Conservation (phyloP, 208 protist species). For the Trypanosoma theileri region DNA sequence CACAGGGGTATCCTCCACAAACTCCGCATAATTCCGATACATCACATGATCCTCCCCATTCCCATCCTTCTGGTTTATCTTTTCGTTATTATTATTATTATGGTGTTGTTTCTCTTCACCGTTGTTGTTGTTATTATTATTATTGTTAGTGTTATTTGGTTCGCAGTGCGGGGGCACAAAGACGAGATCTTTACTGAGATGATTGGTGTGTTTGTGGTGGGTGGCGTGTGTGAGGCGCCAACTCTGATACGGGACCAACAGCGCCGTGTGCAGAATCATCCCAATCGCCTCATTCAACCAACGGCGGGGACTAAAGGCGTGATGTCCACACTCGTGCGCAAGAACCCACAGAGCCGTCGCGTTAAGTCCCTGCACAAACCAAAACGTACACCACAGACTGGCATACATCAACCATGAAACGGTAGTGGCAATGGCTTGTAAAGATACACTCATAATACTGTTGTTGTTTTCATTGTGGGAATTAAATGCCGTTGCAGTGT, state of each 20-base stretch:
- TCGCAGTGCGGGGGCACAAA: constrained; percentile 50
- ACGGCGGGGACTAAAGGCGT: constrained; percentile 81
- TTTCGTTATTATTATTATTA: constrained; percentile 61
- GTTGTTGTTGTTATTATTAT: too few relatives aligned
- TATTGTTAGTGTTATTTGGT: too few relatives aligned
- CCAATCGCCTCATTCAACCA: constrained; percentile 89
- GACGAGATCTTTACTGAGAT: constrained; percentile 90
- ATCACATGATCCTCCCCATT: too few relatives aligned
- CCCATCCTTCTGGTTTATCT: neutral
- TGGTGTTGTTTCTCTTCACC: constrained; percentile 35
- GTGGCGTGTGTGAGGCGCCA: constrained; percentile 92
- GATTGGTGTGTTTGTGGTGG: constrained; percentile 95
- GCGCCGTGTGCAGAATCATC: constrained; percentile 79
- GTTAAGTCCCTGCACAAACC: constrained; percentile 86
- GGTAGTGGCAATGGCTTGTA: neutral
- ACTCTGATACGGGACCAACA: constrained; percentile 92
- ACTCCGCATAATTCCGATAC: too few relatives aligned
- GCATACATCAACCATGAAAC: constrained; percentile 36
- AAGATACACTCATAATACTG: neutral
- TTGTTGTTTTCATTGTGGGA: neutral
- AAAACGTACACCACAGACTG: constrained; percentile 65
- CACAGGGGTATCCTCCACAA: constrained; percentile 60
- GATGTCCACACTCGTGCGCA: constrained; percentile 95
- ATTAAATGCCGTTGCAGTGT: too few relatives aligned
- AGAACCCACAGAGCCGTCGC: constrained; percentile 92